A percentile compares a stretch with the other conserved stretches of the same genome.
Conservation (phyloP, 129 eudicot species). For the Calendula officinalis region DNA sequence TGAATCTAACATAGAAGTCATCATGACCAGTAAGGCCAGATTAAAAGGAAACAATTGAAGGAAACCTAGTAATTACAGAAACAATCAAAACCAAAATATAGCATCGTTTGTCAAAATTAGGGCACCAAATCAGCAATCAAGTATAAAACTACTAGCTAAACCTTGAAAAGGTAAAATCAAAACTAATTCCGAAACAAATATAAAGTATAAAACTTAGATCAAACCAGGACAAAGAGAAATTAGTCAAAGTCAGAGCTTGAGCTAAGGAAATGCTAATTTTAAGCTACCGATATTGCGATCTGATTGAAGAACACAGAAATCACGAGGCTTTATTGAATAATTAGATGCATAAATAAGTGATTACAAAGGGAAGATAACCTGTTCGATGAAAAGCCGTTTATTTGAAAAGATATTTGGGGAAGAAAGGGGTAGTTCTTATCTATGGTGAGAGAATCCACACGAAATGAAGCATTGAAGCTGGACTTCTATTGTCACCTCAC, state of each 20-base stretch:
- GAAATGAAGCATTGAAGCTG: constrained; percentile 31
- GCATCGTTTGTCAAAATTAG: constrained; percentile 15
- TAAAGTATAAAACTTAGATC: constrained; percentile 21
- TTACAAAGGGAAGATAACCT: constrained; percentile 23
- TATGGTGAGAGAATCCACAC: constrained; percentile 33
- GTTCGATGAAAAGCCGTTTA: constrained; percentile 29
- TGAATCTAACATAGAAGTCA: constrained; percentile 5
- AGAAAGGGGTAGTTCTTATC: constrained; percentile 32
- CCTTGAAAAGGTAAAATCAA: neutral
- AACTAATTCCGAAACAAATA: neutral
- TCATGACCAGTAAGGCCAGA: neutral
- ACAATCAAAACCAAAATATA: constrained; percentile 18
- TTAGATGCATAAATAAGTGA: neutral
- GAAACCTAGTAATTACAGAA: neutral
- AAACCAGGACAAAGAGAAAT: constrained; percentile 14
- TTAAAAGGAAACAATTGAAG: neutral
- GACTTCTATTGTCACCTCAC: constrained; percentile 12
- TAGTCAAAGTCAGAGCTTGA: constrained; percentile 14
- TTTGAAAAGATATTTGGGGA: constrained; percentile 19
- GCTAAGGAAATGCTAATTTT: neutral
- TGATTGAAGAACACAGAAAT: constrained; percentile 24
- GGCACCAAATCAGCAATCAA: constrained; percentile 25
- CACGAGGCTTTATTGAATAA: neutral
- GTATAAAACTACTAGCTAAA: constrained; percentile 27
- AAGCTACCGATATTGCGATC: constrained; percentile 33